These are phyloP conservation scores for Zasmidium citrigriseum DNA, from an alignment of 2,329 filamentous ascomycete genomes.

Conservation along the genomic window DNA sequence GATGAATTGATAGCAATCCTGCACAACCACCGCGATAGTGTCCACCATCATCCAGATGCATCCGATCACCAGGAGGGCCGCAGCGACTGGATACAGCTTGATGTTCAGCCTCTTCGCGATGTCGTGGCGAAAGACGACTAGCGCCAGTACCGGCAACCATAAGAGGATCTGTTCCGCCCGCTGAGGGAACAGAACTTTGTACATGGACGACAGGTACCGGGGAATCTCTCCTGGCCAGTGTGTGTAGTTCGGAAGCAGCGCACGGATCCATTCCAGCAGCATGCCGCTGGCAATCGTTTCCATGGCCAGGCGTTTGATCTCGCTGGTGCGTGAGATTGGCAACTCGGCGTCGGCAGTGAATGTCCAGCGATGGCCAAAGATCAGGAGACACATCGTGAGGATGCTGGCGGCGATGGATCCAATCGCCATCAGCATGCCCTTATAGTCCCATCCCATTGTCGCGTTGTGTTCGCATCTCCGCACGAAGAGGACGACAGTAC, in stretches of 20 bases:
- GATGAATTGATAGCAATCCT: slow-evolving; percentile 2
- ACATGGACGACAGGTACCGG: neutral
- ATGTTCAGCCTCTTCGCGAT: slow-evolving; percentile 4
- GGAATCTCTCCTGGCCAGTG: neutral
- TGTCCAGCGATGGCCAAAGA: slow-evolving; percentile 4
- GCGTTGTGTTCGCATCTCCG: slow-evolving; percentile 1
- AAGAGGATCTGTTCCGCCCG: neutral
- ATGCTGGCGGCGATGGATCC: neutral
- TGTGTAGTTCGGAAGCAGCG: neutral
- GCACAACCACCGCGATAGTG: neutral
- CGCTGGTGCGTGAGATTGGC: neutral
- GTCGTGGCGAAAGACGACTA: slow-evolving; percentile 4
- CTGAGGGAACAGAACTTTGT: neutral
- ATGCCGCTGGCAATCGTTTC: neutral
- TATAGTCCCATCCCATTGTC: neutral
- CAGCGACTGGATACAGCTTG: slow-evolving; percentile 1
- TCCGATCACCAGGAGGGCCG: neutral
- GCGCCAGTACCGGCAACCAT: neutral
- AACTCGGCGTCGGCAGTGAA: neutral
- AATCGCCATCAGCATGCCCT: slow-evolving; percentile 2
- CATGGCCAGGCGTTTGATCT: slow-evolving; percentile 2
- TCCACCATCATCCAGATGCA: slow-evolving; percentile 4
- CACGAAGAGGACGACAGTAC: slow-evolving; percentile 1
- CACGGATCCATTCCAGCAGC: slow-evolving; percentile 1
- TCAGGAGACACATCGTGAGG: slow-evolving; percentile 1